Percentiles rank a stretch among this genome's conserved stretches.
Evolutionary conservation across 2,329 filamentous ascomycete genomes (phyloP).

Genomic region (Coniella vitis): DNA sequence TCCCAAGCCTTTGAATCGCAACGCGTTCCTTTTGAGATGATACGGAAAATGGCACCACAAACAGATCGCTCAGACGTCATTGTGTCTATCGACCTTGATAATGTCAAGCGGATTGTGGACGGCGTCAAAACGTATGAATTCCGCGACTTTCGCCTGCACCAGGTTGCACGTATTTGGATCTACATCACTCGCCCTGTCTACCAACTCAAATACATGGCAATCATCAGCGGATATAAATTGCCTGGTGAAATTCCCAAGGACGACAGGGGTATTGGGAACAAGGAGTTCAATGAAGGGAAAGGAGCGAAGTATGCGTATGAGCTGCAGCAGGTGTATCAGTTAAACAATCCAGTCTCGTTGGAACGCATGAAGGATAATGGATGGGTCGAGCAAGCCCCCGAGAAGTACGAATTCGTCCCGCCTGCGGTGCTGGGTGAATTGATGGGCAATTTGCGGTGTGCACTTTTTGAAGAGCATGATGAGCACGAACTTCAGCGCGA

Average conservation of each 20-base stretch:
- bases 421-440: conserved; percentile 52
- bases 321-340: conserved; percentile 51
- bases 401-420: conserved; percentile 46
- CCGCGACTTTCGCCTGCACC: conserved; percentile 48
- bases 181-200: conserved; percentile 41
- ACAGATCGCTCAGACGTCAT: conserved; percentile 48
- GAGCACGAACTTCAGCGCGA: conserved; percentile 14
- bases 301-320: conserved; percentile 43
- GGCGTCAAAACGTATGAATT: conserved; percentile 49
- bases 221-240: conserved; percentile 39
- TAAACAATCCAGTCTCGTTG: conserved; percentile 52
- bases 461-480: conserved; percentile 34
- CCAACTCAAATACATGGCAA: conserved; percentile 54
- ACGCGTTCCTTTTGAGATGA: conserved; percentile 42
- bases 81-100: conserved; percentile 40
- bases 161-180: conserved; percentile 56
- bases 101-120: conserved; percentile 41
- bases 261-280: conserved; percentile 40
- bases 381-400: conserved; percentile 44
- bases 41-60: conserved; percentile 41
- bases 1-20: conserved; percentile 39
- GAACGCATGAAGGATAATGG: conserved; percentile 46
- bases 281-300: conserved; percentile 40
- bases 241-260: conserved; percentile 40
- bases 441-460: conserved; percentile 49